Conservation (phyloP, 2,329 filamentous ascomycete genomes). For the Penicillium brasilianum region DNA sequence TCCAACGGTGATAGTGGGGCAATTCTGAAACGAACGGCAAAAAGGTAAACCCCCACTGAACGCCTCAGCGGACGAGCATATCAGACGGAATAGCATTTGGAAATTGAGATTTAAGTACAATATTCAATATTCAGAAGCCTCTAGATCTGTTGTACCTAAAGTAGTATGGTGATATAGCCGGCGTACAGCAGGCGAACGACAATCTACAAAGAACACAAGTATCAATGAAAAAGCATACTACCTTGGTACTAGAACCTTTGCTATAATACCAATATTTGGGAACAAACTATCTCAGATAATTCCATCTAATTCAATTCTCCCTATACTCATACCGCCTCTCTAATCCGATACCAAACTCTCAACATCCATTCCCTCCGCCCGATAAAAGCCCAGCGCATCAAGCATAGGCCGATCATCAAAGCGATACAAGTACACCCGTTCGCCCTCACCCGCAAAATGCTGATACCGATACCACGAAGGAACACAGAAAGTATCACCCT, state of each 20-base stretch:
- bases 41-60: neutral
- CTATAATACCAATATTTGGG: neutral
- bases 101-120: neutral
- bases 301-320: neutral
- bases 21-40: neutral
- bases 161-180: no score
- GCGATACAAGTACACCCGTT: slow-evolving; percentile 56
- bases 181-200: no score
- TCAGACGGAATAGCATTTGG: neutral
- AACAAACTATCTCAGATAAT: neutral
- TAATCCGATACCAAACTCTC: slow-evolving; percentile 46
- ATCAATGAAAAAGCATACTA: neutral
- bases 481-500: slow-evolving; percentile 61
- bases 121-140: no score
- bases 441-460: slow-evolving; percentile 48
- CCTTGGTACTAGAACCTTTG: neutral
- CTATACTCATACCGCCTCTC: no score
- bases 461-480: slow-evolving; percentile 59
- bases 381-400: slow-evolving; percentile 57
- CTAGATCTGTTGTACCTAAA: no score
- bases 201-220: neutral
- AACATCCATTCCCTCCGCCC: slow-evolving; percentile 46
- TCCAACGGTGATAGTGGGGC: neutral
- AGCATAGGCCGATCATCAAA: slow-evolving; percentile 64
- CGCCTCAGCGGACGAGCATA: neutral